A percentile compares a stretch with the other conserved stretches of the same genome.
Conservation (phyloP, 805 yeast genomes). For the Candida rishiriensis region DNA sequence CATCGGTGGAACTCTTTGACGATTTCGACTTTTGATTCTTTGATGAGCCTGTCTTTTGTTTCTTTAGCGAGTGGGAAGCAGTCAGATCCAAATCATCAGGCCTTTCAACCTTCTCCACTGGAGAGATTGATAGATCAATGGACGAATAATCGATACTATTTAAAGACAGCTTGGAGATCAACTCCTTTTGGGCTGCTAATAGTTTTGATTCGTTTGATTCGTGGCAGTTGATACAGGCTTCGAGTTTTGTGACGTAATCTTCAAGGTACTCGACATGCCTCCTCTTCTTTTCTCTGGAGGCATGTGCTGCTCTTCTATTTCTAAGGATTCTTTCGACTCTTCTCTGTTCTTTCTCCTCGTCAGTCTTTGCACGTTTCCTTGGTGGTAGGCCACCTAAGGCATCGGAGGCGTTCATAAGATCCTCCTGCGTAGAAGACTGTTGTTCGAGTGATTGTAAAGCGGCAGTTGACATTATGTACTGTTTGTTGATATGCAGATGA, state of each 20-base stretch:
- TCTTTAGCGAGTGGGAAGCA: conserved; percentile 15
- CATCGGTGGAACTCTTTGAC: background rate
- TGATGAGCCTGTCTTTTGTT: conserved; percentile 11
- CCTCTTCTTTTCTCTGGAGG: conserved; percentile 94
- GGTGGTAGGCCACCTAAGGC: conserved; percentile 60
- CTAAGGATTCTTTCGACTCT: conserved; percentile 88
- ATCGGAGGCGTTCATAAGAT: conserved; percentile 6
- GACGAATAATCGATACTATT: conserved; percentile 14
- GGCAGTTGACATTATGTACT: too few relatives aligned
- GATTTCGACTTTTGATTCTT: conserved; percentile 4
- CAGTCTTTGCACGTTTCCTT: conserved; percentile 92
- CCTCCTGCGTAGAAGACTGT: background rate
- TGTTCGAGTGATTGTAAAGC: too few relatives aligned
- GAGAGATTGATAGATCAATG: conserved; percentile 11
- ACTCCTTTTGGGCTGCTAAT: conserved; percentile 8
- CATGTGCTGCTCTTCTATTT: conserved; percentile 96
- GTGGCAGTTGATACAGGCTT: conserved; percentile 16
- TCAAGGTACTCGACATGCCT: conserved; percentile 86
- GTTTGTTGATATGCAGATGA: too few relatives aligned
- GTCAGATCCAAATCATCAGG: conserved; percentile 26
- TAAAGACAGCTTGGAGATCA: conserved; percentile 15
- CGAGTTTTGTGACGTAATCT: conserved; percentile 44
- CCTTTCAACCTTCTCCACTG: conserved; percentile 15
- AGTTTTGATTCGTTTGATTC: conserved; percentile 13
- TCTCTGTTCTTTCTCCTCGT: conserved; percentile 96